Percentiles rank a stretch among this genome's conserved stretches.
phyloP scores from a whole-genome alignment of 23 red algal species.

The Chondrus crispus region DNA sequence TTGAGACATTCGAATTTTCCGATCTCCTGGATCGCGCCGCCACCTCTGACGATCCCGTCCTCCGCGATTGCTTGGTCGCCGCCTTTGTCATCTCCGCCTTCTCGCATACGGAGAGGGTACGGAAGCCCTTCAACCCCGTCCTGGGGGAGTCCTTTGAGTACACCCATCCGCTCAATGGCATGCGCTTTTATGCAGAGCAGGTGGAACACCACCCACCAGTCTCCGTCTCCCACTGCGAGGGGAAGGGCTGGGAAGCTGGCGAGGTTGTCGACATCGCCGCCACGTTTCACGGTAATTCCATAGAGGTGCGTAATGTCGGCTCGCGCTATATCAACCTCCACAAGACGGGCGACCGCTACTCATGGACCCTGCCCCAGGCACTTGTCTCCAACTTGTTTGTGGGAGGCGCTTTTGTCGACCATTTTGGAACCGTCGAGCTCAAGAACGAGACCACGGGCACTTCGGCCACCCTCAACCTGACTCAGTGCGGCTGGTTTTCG shows the following conservation, averaged over 20 bases:
- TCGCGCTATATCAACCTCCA: constrained; percentile 64
- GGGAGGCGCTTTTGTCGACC: constrained; percentile 78
- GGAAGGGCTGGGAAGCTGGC: constrained; percentile 65
- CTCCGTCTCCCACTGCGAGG: constrained; percentile 52
- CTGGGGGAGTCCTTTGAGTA: constrained; percentile 78
- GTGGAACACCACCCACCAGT: constrained; percentile 92
- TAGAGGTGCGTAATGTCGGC: constrained; percentile 68
- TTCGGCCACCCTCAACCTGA: constrained; percentile 34
- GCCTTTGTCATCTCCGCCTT: constrained; percentile 84
- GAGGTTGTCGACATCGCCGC: constrained; percentile 80
- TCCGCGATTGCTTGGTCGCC: constrained; percentile 67
- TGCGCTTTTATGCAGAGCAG: constrained; percentile 80
- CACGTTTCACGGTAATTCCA: constrained; percentile 79
- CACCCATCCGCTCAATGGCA: constrained; percentile 33
- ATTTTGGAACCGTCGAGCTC: constrained; percentile 69
- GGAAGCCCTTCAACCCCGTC: constrained; percentile 94
- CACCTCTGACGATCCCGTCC: constrained; percentile 38
- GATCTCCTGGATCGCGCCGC: constrained; percentile 72
- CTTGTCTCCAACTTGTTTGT: constrained; percentile 79
- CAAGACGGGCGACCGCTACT: constrained; percentile 66
- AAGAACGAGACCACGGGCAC: constrained; percentile 50
- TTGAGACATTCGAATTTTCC: constrained; percentile 73
- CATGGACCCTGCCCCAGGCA: constrained; percentile 77
- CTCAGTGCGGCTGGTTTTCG: constrained; percentile 84
- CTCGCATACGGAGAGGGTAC: constrained; percentile 75